Percentiles rank a stretch among this genome's conserved stretches.
phyloP scores from a whole-genome alignment of 2,329 filamentous ascomycete genomes.

The Chrysoporthe cubensis region DNA sequence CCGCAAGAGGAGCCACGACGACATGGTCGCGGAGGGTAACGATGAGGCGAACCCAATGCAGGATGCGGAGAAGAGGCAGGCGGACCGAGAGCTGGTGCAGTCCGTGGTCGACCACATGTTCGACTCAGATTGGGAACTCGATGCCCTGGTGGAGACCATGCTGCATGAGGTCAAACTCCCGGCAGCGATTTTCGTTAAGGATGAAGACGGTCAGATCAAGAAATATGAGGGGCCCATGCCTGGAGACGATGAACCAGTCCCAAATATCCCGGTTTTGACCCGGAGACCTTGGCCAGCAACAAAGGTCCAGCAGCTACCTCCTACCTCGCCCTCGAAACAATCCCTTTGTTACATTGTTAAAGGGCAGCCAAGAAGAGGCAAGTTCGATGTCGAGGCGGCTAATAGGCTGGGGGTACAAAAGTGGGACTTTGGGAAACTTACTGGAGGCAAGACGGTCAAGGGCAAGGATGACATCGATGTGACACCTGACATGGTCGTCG shows the following conservation, averaged over 20 bases:
- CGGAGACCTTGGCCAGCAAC: constrained; percentile 80
- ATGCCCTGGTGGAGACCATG: constrained; percentile 68
- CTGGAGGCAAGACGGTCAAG: constrained; percentile 64
- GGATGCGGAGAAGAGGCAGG: constrained; percentile 38
- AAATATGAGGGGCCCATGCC: constrained; percentile 72
- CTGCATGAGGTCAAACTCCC: constrained; percentile 70
- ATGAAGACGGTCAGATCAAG: constrained; percentile 66
- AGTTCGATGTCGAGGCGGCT: constrained; percentile 72
- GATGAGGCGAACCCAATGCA: constrained; percentile 35
- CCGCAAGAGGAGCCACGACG: constrained; percentile 48
- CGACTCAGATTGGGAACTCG: constrained; percentile 73
- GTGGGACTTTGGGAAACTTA: constrained; percentile 62
- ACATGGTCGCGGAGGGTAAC: constrained; percentile 35
- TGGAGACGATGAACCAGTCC: constrained; percentile 50
- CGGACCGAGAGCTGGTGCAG: constrained; percentile 57
- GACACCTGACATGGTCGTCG: constrained; percentile 87
- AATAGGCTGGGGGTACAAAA: constrained; percentile 65
- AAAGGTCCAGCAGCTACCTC: constrained; percentile 66
- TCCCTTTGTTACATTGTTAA: constrained; percentile 88
- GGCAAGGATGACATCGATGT: constrained; percentile 69
- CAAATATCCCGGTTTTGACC: constrained; percentile 72
- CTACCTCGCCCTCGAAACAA: constrained; percentile 65
- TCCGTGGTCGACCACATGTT: constrained; percentile 78
- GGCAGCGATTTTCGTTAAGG: constrained; percentile 70
- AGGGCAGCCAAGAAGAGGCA: constrained; percentile 75